phyloP scores from a whole-genome alignment of 305 asterid species.

The Fraxinus paxiana region DNA sequence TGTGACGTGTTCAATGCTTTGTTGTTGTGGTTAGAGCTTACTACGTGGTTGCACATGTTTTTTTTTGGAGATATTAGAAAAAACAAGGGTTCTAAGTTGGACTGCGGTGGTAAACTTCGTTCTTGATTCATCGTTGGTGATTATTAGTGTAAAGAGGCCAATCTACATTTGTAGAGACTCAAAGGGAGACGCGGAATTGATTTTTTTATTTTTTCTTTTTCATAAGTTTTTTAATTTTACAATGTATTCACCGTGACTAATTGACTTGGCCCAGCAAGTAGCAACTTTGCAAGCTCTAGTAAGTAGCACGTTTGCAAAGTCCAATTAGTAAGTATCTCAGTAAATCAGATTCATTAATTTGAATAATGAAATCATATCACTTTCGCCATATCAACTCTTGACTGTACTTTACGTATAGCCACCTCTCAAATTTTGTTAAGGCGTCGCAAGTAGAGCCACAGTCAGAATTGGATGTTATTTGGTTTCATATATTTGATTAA shows the following conservation, averaged over 20 bases:
- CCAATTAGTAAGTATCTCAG: neutral
- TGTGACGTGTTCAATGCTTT: neutral
- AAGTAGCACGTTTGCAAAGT: neutral
- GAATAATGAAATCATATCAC: neutral
- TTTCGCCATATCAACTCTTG: neutral
- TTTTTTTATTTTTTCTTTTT: no score
- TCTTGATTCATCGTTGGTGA: neutral
- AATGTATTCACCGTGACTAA: neutral
- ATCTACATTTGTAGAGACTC: neutral
- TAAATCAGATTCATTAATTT: no score
- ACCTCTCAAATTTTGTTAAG: neutral
- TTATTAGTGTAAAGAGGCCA: neutral
- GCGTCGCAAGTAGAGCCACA: neutral
- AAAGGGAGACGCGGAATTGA: neutral
- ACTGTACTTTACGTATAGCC: neutral
- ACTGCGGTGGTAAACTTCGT: neutral
- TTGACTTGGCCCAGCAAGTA: neutral
- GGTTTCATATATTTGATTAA: neutral
- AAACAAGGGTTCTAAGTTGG: neutral
- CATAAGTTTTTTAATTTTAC: neutral
- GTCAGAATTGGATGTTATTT: neutral
- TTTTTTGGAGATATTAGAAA: neutral
- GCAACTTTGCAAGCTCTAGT: neutral
- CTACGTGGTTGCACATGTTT: neutral
- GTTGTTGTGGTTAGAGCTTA: neutral